Percentiles rank a stretch among this genome's conserved stretches.
Conservation (phyloP, 1,284 basidiomycete species). For the Apiotrichum siamense region DNA sequence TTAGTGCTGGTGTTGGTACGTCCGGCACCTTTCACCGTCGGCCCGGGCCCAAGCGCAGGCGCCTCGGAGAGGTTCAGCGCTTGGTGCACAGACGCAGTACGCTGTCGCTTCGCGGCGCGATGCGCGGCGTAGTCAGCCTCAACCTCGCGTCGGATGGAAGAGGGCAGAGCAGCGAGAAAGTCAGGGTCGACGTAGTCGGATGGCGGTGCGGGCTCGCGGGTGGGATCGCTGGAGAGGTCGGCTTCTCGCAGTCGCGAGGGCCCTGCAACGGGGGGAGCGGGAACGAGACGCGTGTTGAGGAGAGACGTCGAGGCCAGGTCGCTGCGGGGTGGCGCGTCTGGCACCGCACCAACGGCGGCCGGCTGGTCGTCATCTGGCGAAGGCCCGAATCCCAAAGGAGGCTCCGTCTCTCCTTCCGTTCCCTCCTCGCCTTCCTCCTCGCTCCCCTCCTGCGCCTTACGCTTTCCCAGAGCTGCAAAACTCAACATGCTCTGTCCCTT, state of each 20-base stretch:
- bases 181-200: constrained; percentile 37
- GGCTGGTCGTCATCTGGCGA: too few relatives aligned
- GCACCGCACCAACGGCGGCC: not conserved
- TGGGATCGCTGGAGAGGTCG: not conserved
- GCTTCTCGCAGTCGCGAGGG: too few relatives aligned
- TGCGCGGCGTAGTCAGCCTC: constrained; percentile 20
- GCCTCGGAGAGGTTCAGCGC: not conserved
- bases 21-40: too few relatives aligned
- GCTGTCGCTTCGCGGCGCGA: constrained; percentile 2
- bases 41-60: too few relatives aligned
- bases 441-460: not conserved
- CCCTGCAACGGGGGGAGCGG: too few relatives aligned
- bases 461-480: constrained; percentile 25
- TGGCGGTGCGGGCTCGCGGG: constrained; percentile 5
- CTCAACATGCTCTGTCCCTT: constrained; percentile 26
- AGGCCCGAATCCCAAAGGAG: too few relatives aligned
- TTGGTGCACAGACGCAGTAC: not conserved
- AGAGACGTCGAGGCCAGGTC: not conserved
- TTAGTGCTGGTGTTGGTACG: not conserved
- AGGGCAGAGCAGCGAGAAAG: constrained; percentile 35
- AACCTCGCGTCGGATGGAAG: constrained; percentile 31
- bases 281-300: not conserved
- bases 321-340: not conserved
- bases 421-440: not conserved
- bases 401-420: not conserved